Evolutionary conservation across 768 basidiomycete genomes (phyloP).

Genomic region (Asterophora parasitica): DNA sequence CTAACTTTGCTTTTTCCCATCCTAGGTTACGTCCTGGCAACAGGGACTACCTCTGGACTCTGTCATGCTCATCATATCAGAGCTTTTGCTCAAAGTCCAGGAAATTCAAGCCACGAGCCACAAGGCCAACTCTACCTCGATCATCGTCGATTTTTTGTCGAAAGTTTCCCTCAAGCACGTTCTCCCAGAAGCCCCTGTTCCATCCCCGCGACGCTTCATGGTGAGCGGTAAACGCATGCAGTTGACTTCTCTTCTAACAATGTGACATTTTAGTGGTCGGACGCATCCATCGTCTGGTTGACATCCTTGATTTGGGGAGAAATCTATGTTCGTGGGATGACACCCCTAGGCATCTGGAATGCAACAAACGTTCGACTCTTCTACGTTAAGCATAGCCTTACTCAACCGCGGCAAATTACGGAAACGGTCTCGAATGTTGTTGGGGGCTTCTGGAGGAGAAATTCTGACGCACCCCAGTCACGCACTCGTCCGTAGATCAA

Average conservation of each 20-base stretch:
- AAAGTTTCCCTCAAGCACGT: constrained; percentile 65
- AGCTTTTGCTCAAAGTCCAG: constrained; percentile 82
- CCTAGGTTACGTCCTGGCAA: constrained; percentile 88
- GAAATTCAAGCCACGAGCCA: constrained; percentile 67
- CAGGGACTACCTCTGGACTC: constrained; percentile 91
- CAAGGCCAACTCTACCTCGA: constrained; percentile 57
- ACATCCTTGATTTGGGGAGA: constrained; percentile 95
- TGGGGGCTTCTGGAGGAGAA: constrained; percentile 66
- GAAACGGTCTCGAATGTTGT: constrained; percentile 80
- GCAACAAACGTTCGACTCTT: constrained; percentile 86
- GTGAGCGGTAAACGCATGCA: constrained; percentile 36
- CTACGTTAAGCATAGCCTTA: constrained; percentile 82
- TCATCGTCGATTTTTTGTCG: constrained; percentile 72
- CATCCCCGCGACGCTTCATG: constrained; percentile 70
- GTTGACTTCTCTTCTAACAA: neutral
- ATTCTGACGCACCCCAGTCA: constrained; percentile 28
- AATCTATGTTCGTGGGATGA: constrained; percentile 86
- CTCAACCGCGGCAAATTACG: constrained; percentile 64
- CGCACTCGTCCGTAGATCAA: constrained; percentile 4
- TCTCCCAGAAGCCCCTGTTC: constrained; percentile 63
- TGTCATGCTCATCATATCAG: constrained; percentile 83
- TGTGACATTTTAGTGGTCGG: constrained; percentile 67
- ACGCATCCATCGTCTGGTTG: constrained; percentile 87
- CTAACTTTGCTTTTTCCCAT: neutral
- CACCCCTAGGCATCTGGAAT: constrained; percentile 86